A percentile compares a stretch with the other conserved stretches of the same genome.
These are phyloP conservation scores for Dillenia suffruticosa DNA, from an alignment of 164 flowering plant species.

Conservation along the genomic window DNA sequence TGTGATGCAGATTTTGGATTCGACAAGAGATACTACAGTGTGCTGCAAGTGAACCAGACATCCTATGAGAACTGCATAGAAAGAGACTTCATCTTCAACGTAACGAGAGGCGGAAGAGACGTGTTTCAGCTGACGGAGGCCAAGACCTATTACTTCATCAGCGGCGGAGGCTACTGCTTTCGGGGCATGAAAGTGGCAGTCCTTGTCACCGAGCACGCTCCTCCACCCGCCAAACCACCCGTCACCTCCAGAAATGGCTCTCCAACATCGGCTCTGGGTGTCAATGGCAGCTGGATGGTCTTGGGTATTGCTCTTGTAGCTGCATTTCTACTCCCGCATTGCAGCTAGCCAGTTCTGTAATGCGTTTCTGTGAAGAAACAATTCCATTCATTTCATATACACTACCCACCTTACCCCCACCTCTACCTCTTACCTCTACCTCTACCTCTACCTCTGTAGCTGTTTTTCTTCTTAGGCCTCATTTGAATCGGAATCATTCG, in stretches of 20 bases:
- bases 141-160: constrained; percentile 48
- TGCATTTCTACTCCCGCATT: no score
- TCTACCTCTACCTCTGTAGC: no score
- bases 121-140: constrained; percentile 64
- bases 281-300: no score
- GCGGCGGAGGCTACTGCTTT: constrained; percentile 62
- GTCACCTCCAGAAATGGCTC: constrained; percentile 15
- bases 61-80: constrained; percentile 51
- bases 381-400: no score
- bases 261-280: constrained; percentile 3
- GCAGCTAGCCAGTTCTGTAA: no score
- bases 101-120: constrained; percentile 70
- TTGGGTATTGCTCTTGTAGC: no score
- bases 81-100: constrained; percentile 48
- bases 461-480: no score
- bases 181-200: constrained; percentile 64
- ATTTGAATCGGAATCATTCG: no score
- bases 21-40: constrained; percentile 57
- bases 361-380: no score
- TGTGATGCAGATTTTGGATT: constrained; percentile 50
- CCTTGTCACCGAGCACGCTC: constrained; percentile 40
- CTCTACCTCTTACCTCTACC: no score
- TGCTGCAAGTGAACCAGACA: constrained; percentile 73
- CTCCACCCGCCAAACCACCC: constrained; percentile 51
- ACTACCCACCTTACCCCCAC: no score